Conservation (phyloP, 768 basidiomycete genomes). For the Fibroporia radiculosa region DNA sequence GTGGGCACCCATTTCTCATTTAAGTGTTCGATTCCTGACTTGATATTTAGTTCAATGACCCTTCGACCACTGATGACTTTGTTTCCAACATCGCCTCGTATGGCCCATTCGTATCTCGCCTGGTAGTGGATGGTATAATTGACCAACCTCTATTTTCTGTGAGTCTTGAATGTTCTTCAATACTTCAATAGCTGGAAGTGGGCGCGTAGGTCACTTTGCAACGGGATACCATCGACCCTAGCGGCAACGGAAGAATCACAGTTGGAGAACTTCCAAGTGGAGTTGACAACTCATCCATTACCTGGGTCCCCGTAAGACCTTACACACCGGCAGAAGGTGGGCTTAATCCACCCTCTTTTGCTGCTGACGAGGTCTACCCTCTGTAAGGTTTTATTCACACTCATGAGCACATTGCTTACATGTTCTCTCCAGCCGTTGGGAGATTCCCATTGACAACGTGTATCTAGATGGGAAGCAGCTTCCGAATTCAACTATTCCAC, state of each 20-base stretch:
- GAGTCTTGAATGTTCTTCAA: background rate
- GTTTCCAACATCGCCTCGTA: conserved; percentile 17
- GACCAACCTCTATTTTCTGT: conserved; percentile 35
- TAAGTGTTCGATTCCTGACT: background rate
- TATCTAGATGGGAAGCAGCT: conserved; percentile 61
- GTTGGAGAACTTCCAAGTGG: conserved; percentile 58
- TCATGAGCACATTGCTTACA: background rate
- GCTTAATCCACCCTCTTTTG: conserved; percentile 46
- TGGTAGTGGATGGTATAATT: conserved; percentile 29
- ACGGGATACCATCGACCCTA: conserved; percentile 56
- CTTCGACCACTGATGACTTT: conserved; percentile 18
- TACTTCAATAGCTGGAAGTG: too few relatives aligned
- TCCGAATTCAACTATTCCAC: conserved; percentile 43
- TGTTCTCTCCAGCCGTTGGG: conserved; percentile 38
- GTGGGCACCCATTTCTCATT: conserved; percentile 7
- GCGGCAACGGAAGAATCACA: conserved; percentile 61
- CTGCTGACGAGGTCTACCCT: conserved; percentile 49
- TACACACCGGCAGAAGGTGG: conserved; percentile 51
- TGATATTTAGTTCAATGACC: conserved; percentile 14
- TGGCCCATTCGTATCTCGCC: conserved; percentile 29
- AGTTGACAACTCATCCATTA: conserved; percentile 43
- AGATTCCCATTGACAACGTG: conserved; percentile 63
- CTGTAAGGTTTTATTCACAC: conserved; percentile 11
- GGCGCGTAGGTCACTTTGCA: conserved; percentile 47
- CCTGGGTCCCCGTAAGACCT: conserved; percentile 57